A percentile compares a stretch with the other conserved stretches of the same genome.
phyloP scores from a whole-genome alignment of 2,329 filamentous ascomycete genomes.

The Mycosphaerella arachidis region DNA sequence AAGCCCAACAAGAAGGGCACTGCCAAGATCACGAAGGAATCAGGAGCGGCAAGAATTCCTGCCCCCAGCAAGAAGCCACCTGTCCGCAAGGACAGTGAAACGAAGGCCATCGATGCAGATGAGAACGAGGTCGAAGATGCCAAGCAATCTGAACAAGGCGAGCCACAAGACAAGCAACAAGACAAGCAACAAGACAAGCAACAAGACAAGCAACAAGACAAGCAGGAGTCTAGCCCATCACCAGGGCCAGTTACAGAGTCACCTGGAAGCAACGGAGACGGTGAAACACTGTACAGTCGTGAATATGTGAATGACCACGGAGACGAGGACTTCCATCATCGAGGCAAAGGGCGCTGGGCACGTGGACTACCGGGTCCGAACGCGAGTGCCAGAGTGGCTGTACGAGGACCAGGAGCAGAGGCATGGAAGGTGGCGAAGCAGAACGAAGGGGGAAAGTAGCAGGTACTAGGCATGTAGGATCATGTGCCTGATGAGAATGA shows the following conservation, averaged over 20 bases:
- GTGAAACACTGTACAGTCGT: slow-evolving; percentile 15
- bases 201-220: no score
- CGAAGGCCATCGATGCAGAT: neutral
- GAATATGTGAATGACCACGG: slow-evolving; percentile 23
- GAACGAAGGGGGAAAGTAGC: neutral
- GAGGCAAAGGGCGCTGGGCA: slow-evolving; percentile 26
- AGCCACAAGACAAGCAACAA: neutral
- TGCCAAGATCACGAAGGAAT: neutral
- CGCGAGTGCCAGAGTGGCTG: neutral
- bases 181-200: no score
- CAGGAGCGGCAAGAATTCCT: neutral
- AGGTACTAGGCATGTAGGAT: no score
- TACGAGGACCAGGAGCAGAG: neutral
- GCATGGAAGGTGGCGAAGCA: neutral
- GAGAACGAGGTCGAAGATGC: neutral
- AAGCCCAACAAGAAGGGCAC: neutral
- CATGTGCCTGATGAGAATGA: no score
- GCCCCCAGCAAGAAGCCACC: neutral
- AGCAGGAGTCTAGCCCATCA: no score
- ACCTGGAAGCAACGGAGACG: slow-evolving; percentile 1
- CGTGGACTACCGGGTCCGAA: slow-evolving; percentile 8
- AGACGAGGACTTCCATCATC: slow-evolving; percentile 24
- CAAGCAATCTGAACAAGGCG: neutral
- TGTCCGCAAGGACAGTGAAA: neutral
- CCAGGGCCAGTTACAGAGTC: no score